Evolutionary conservation across 2,329 filamentous ascomycete genomes (phyloP).

Genomic region (Pestalotiopsis sp.): DNA sequence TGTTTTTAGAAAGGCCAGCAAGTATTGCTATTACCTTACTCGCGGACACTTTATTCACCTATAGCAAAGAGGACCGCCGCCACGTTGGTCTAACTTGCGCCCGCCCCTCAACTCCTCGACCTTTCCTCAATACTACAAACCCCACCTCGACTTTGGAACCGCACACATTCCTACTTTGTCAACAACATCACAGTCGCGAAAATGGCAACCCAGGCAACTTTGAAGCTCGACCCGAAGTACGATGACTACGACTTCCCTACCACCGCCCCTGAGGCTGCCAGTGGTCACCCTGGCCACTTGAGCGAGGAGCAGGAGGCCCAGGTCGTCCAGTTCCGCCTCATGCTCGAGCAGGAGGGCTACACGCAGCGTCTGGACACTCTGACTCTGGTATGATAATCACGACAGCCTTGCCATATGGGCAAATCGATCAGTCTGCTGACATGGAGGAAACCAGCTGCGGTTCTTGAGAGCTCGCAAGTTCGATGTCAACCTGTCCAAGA

Average conservation of each 20-base stretch:
- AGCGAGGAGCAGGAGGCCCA: slow-evolving; percentile 86
- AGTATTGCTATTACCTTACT: neutral
- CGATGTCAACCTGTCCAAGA: slow-evolving; percentile 79
- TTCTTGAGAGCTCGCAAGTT: slow-evolving; percentile 96
- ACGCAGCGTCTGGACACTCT: slow-evolving; percentile 87
- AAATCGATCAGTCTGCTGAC: neutral
- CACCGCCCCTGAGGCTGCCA: slow-evolving; percentile 67
- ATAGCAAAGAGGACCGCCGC: neutral
- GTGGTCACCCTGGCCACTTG: slow-evolving; percentile 87
- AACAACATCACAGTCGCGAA: slow-evolving; percentile 10
- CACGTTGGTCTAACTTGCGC: neutral
- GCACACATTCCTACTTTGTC: neutral
- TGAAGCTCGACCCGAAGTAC: slow-evolving; percentile 83
- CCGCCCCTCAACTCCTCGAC: neutral
- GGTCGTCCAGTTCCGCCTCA: slow-evolving; percentile 80
- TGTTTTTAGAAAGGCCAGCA: neutral
- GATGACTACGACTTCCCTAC: slow-evolving; percentile 95
- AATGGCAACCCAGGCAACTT: slow-evolving; percentile 28
- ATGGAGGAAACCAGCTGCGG: slow-evolving; percentile 60
- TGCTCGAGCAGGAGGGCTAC: slow-evolving; percentile 83
- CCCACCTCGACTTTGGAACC: slow-evolving; percentile 2
- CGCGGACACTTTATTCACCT: neutral
- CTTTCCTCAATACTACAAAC: neutral
- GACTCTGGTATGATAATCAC: slow-evolving; percentile 69
- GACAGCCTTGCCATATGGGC: neutral